Conservation (phyloP, 2,329 filamentous ascomycete genomes). For the Zymoseptoria pseudotritici region DNA sequence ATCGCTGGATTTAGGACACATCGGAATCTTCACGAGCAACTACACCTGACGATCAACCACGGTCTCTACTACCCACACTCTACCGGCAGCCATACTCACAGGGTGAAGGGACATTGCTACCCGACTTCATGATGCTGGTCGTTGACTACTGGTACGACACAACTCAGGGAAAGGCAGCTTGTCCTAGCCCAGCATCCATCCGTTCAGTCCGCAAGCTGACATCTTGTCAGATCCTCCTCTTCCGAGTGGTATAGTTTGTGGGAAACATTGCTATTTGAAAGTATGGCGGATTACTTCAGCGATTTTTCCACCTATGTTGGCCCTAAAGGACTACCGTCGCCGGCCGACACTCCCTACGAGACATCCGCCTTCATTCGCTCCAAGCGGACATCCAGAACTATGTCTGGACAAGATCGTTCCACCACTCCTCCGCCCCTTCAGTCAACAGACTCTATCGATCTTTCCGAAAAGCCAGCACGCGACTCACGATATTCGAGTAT, state of each 20-base stretch:
- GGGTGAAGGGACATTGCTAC: neutral
- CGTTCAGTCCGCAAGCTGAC: neutral
- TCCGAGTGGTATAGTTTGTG: neutral
- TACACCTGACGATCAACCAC: neutral
- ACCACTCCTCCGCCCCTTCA: conserved; percentile 53
- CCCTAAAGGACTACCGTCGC: conserved; percentile 58
- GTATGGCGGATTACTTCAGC: conserved; percentile 40
- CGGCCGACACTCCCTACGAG: conserved; percentile 64
- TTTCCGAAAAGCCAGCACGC: conserved; percentile 29
- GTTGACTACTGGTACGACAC: neutral
- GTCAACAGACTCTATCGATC: conserved; percentile 34
- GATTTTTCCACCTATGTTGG: conserved; percentile 40
- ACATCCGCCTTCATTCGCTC: conserved; percentile 49
- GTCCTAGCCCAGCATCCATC: neutral
- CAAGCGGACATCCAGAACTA: conserved; percentile 52
- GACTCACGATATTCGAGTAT: conserved; percentile 58
- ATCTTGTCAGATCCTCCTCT: neutral
- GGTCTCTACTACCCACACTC: neutral
- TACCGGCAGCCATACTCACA: neutral
- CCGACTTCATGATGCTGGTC: neutral
- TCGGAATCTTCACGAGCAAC: neutral
- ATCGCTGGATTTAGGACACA: neutral
- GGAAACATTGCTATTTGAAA: neutral
- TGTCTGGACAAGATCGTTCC: conserved; percentile 57
- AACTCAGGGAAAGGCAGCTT: neutral